Base-by-base conservation (phyloP, 306 rosid genomes). In the Argentina anserina region DNA sequence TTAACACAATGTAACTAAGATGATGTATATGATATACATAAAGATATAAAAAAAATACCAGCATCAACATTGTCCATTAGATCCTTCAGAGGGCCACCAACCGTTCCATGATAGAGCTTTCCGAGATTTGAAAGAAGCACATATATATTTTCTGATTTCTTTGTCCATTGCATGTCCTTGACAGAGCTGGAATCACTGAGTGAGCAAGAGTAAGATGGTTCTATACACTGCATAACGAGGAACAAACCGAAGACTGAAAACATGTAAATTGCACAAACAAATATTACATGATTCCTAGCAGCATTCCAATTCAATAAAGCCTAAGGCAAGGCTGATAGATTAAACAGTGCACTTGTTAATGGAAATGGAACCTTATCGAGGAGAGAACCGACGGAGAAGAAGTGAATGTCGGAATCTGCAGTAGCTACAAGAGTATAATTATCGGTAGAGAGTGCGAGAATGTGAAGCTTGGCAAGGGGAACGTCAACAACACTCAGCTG, bases 131-230 rank as follows among this genome's bases (percentile, higher is more conserved):
- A 89, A 72, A 93, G 98, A 78, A 86, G 85, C 69, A 89, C 52
- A 77, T 68, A 93, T 58, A 78, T 80, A 68, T 74, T 78, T 53
- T 87, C 85, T 40, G 79, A 53, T 60, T 78, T 73, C 67, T 86
- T 87, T 71, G 78, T 83, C 98, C 98, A 93, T 1, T 77, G 81
- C 72, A 93, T 56, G 81, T 89, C 98, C 81, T 90, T 90, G 75
- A 89, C 84, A 74, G 25, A 61, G 77, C 82, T 76, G 5, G 84
- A 66, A 63, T 82, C 92, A 41, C 70, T 31, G 40, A 86, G 82
- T 39, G 93, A 87, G 80, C 70, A 78, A 52, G 88, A 87, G 67
- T 65, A 86, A 39, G 79, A 74, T 13, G 89, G 88, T 79, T 76
- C 78, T 49, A 59, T 75, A 65, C 81, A 88, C 98, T 93, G 87